Conservation (phyloP, 2,329 filamentous ascomycete species). For the Pseudopithomyces maydicus region DNA sequence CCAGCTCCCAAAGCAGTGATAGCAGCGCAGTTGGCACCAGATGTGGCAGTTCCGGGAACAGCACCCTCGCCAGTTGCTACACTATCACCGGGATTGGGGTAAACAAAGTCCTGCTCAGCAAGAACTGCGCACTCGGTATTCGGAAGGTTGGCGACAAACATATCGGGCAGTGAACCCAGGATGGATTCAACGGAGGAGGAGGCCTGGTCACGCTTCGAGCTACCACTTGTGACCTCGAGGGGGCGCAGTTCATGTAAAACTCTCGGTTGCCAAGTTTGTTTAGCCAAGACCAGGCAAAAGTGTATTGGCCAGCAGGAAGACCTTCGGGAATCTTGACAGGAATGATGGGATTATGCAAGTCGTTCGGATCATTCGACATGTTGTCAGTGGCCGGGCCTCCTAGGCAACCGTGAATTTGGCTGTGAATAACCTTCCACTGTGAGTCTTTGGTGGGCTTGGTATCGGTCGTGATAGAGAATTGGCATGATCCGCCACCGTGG, state of each 20-base stretch:
- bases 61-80: slow-evolving; percentile 44
- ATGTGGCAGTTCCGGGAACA: slow-evolving; percentile 34
- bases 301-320: slow-evolving; percentile 75
- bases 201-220: slow-evolving; percentile 45
- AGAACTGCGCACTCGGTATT: slow-evolving; percentile 60
- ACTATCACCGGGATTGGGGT: slow-evolving; percentile 67
- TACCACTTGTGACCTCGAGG: slow-evolving; percentile 63
- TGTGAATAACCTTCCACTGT: slow-evolving; percentile 88
- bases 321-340: slow-evolving; percentile 72
- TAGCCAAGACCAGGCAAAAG: slow-evolving; percentile 92
- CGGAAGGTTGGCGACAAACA: slow-evolving; percentile 75
- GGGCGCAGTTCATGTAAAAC: slow-evolving; percentile 97
- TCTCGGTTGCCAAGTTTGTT: slow-evolving; percentile 92
- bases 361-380: slow-evolving; percentile 22
- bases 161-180: slow-evolving; percentile 68
- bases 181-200: slow-evolving; percentile 25
- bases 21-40: slow-evolving; percentile 34
- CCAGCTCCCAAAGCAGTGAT: slow-evolving; percentile 39
- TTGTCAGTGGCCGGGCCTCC: slow-evolving; percentile 51
- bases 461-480: slow-evolving; percentile 85
- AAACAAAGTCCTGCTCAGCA: slow-evolving; percentile 64
- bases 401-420: slow-evolving; percentile 84
- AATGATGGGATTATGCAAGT: slow-evolving; percentile 66
- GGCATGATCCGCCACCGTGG: slow-evolving; percentile 92
- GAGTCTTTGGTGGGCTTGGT: slow-evolving; percentile 62